phyloP scores from a whole-genome alignment of 306 rosid genomes.

The Rosa multiflora region DNA sequence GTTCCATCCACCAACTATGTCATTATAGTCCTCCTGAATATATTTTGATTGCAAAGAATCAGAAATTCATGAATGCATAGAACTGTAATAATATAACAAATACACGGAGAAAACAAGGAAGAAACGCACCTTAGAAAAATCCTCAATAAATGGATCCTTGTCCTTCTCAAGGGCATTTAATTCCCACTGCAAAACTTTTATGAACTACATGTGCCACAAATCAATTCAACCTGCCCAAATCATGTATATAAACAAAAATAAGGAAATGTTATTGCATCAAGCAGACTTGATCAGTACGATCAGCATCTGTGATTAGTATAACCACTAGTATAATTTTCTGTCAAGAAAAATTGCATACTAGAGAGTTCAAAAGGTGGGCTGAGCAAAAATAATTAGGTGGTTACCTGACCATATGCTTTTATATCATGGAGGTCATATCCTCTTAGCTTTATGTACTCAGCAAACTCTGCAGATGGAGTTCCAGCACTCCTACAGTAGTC shows the following conservation, averaged over 20 bases:
- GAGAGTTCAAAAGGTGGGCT: no score
- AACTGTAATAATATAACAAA: not conserved
- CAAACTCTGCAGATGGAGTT: no score
- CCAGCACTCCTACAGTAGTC: no score
- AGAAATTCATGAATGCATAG: not conserved
- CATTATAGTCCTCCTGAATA: constrained; percentile 41
- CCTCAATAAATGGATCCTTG: constrained; percentile 54
- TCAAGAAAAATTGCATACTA: constrained; percentile 13
- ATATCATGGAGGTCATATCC: no score
- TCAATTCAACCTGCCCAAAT: constrained; percentile 3
- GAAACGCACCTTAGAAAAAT: constrained; percentile 63
- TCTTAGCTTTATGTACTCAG: no score
- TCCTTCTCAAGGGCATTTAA: constrained; percentile 60
- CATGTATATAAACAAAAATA: not conserved
- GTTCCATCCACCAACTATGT: constrained; percentile 46
- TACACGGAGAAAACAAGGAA: not conserved
- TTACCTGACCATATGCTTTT: no score
- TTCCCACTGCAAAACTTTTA: constrained; percentile 59
- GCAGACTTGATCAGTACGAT: constrained; percentile 72
- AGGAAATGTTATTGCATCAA: not conserved
- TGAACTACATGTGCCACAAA: constrained; percentile 45
- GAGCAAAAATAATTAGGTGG: no score
- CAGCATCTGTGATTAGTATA: constrained; percentile 70
- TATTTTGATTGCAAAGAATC: not conserved
- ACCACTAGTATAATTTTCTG: constrained; percentile 11